Percentiles rank a stretch among this genome's conserved stretches.
phyloP scores from a whole-genome alignment of 192 early-diverging fungal species.

The Mortierella claussenii region DNA sequence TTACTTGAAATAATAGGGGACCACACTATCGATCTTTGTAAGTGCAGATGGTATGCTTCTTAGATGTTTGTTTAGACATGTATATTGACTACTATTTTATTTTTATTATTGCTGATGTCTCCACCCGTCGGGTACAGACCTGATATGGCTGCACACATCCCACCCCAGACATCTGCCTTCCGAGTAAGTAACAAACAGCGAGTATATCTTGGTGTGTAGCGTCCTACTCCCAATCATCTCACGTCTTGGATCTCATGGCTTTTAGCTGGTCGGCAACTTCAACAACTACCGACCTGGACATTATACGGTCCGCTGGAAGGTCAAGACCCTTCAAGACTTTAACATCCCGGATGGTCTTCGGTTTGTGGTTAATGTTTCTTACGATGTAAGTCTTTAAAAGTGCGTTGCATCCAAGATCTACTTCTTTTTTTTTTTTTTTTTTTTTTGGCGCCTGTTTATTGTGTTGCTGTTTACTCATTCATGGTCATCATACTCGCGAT shows the following conservation, averaged over 20 bases:
- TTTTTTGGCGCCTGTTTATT: no score
- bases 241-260: neutral
- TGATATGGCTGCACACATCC: constrained; percentile 18
- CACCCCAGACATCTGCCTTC: constrained; percentile 23
- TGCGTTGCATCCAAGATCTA: no score
- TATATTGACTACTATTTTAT: neutral
- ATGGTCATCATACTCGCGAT: neutral
- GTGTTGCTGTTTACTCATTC: no score
- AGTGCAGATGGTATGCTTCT: neutral
- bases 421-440: no score
- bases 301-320: constrained; percentile 31
- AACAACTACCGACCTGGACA: constrained; percentile 25
- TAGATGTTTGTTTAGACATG: neutral
- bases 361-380: constrained; percentile 30
- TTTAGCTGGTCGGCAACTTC: constrained; percentile 26
- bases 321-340: constrained; percentile 29
- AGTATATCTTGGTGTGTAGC: neutral
- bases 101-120: neutral
- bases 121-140: constrained; percentile 6
- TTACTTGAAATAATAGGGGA: no score
- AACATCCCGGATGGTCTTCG: constrained; percentile 33
- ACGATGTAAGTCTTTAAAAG: constrained; percentile 24
- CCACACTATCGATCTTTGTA: constrained; percentile 26
- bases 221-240: neutral
- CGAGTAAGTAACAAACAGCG: neutral